Base-by-base conservation (phyloP, 2,329 filamentous ascomycete species). In the Colletotrichum theobromicola region DNA sequence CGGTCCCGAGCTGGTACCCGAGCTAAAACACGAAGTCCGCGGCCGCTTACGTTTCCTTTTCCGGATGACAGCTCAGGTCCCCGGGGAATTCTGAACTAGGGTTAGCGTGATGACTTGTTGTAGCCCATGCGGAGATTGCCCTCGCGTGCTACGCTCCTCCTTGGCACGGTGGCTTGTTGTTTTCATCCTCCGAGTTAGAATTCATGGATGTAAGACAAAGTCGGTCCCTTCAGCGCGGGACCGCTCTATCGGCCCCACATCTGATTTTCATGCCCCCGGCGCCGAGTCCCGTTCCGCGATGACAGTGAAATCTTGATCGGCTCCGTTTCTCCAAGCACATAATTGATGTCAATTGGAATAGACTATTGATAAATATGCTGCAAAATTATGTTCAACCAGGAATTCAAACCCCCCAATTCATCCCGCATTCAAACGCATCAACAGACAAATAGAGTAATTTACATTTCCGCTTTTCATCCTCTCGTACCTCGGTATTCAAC, bases 1-100 rank as follows among this genome's bases (percentile, higher is more conserved):
- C 61, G 61, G 61, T 64, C 34, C 61, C 61, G 61, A 64, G n/a
- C 32, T 15, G 46, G 21, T 28, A 60, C 53, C 53, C 53, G 53
- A 57, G 53, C 53, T 57, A 57, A 37, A 37, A 28, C 53, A n/a
- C 57, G 21, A 34, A 21, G 28, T 30, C 57, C 57, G 42, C 42
- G 42, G 42, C 42, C 42, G 42, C 42, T 21, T 50, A 50, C n/a
- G 42, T 24, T 50, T 50, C 0, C 42, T 50, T 50, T n/a, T 50
- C 42, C n/a, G 42, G 42, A 50, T 50, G 42, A 13, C 42, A 50
- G 42, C 42, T 15, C 26, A 1, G 26, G 7, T 57, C 10, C 53
- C 16, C 15, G 9, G 5, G n/a, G 3, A 13, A 28, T 4, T 18
- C 32, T 26, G 58, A 32, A 24, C 21, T 6, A 7, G 32, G 58